These are phyloP conservation scores for Colletotrichum sp. DNA, from an alignment of 2,329 filamentous ascomycete species.

Conservation along the genomic window DNA sequence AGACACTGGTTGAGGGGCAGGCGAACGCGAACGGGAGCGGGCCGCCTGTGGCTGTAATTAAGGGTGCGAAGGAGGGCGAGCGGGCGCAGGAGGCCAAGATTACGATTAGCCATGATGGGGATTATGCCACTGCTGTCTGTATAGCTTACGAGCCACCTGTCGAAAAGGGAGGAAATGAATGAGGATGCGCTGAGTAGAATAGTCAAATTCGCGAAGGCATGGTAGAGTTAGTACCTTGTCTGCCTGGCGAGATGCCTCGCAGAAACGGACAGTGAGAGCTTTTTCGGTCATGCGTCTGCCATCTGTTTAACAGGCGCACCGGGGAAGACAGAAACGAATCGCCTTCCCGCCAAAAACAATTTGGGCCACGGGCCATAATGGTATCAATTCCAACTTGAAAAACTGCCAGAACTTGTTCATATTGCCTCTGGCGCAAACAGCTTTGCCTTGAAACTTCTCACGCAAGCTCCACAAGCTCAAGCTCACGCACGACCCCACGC, in stretches of 20 bases:
- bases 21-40: slow-evolving; percentile 36
- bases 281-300: neutral
- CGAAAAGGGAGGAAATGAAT: neutral
- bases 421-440: neutral
- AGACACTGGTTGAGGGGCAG: slow-evolving; percentile 22
- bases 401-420: neutral
- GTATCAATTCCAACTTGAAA: neutral
- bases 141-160: slow-evolving; percentile 47
- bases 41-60: slow-evolving; percentile 50
- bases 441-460: neutral
- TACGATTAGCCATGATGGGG: slow-evolving; percentile 87
- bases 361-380: neutral
- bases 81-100: slow-evolving; percentile 65
- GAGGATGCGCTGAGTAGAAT: neutral
- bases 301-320: neutral
- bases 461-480: neutral
- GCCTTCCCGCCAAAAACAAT: neutral
- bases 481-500: neutral
- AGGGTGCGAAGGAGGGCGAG: slow-evolving; percentile 28
- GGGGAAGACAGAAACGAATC: neutral
- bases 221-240: neutral
- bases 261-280: neutral
- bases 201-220: neutral
- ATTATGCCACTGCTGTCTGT: slow-evolving; percentile 78
- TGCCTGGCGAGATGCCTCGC: neutral